Base-by-base conservation (phyloP, 805 yeast genomes). In the Sugiyamaella smithiae region DNA sequence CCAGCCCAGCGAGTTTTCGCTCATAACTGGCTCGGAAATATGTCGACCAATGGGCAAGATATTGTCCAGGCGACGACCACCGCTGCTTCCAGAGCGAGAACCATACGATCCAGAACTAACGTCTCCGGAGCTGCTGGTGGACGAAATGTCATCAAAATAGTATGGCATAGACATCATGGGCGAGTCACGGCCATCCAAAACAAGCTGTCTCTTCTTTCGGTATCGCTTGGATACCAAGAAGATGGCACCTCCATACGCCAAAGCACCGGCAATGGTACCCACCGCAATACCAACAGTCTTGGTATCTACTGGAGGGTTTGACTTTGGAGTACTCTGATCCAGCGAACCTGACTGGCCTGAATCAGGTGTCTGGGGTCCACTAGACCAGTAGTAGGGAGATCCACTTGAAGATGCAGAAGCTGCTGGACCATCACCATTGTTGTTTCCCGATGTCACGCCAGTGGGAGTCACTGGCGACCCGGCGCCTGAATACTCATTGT, bases 191-290 rank as follows among this genome's bases (percentile, higher is more conserved):
- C 57, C 54, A 12, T 35, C 56, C 51, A 51, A 48, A 33, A 29
- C 52, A 33, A 47, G 37, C 36, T 49, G 47, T 47, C 53, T 50
- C 57, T 51, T 57, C 57, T 51, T 50, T 25, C 60, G 75, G 66
- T 71, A 79, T 55, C 71, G 69, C 61, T 76, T 74, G 61, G 78
- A 76, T 54, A 78, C 69, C 33, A 81, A 60, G 48, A 81, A 70
- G 72, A 88, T 75, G 17, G 78, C 67, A 0, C 79, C 72, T 60
- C 86, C 77, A 63, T 86, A 85, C 7, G 78, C 69, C 5, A 77
- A 70, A 40, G 87, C 83, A 47, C 97, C 97, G 11, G 78, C 80
- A 25, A 87, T 81, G 5, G 95, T 81, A 41, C 97, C 97, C 35
- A 88, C 75, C 11, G 91, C 82, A 46, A 89, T 78, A 31, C 95